Evolutionary conservation across 805 yeast species (phyloP).

Genomic region (Cyberlindnera euphorbiiphila): DNA sequence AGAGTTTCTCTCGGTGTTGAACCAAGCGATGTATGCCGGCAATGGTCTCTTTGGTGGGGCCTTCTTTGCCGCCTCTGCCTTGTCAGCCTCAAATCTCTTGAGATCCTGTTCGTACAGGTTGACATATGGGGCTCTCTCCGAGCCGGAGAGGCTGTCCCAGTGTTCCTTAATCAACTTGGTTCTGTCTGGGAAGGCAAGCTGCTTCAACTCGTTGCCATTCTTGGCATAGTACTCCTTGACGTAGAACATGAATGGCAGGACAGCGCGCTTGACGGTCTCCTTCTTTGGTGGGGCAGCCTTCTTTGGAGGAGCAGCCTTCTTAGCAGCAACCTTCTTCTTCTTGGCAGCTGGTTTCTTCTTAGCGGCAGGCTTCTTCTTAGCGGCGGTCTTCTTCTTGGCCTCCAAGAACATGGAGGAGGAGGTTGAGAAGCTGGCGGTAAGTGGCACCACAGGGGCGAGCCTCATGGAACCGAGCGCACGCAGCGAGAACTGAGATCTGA

Average conservation of each 20-base stretch:
- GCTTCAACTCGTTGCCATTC: constrained; percentile 14
- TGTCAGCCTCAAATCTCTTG: constrained; percentile 15
- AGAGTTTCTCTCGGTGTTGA: constrained; percentile 10
- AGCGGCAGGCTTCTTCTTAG: constrained; percentile 8
- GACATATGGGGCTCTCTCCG: constrained; percentile 14
- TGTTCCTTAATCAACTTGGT: constrained; percentile 5
- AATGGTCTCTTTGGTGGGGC: constrained; percentile 27
- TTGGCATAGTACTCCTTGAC: constrained; percentile 13
- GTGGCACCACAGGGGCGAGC: constrained; percentile 2
- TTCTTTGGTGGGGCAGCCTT: constrained; percentile 10
- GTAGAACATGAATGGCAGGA: constrained; percentile 14
- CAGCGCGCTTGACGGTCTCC: constrained; percentile 11
- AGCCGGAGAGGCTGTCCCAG: constrained; percentile 16
- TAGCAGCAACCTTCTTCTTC: constrained; percentile 10
- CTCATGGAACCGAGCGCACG: constrained; percentile 1
- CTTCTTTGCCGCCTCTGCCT: constrained; percentile 14
- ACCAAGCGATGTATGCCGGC: constrained; percentile 17
- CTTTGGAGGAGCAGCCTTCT: constrained; percentile 8
- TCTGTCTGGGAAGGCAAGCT: constrained; percentile 14
- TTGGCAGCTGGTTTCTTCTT: constrained; percentile 7
- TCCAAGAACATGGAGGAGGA: constrained; percentile 5
- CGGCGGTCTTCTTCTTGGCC: constrained; percentile 6
- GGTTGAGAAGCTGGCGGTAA: constrained; percentile 12
- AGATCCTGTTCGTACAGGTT: constrained; percentile 15
- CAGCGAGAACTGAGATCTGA: constrained; percentile 5